Conservation (phyloP, 805 yeast genomes). For the Wickerhamomyces tratensis region DNA sequence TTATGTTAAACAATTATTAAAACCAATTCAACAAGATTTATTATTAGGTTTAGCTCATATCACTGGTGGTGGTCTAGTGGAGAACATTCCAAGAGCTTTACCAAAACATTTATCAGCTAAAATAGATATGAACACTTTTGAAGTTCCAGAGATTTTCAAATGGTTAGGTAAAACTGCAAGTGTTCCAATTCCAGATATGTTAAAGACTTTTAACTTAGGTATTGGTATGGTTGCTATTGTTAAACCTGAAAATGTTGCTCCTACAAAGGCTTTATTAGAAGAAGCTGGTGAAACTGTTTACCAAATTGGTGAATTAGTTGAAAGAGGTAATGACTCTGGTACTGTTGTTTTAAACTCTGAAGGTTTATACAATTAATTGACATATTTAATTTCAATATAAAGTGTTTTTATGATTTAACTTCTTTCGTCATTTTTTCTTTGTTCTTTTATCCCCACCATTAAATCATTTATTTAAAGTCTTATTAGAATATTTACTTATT, state of each 20-base stretch:
- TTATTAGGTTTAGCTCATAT: slow-evolving; percentile 90
- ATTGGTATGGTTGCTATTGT: slow-evolving; percentile 93
- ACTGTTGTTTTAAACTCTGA: slow-evolving; percentile 40
- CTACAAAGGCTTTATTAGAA: slow-evolving; percentile 41
- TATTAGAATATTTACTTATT: too few relatives aligned
- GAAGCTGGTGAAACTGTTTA: slow-evolving; percentile 70
- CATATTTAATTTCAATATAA: too few relatives aligned
- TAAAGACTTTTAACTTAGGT: slow-evolving; percentile 93
- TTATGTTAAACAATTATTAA: slow-evolving; percentile 84
- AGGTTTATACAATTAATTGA: slow-evolving; percentile 13
- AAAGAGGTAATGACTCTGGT: slow-evolving; percentile 34
- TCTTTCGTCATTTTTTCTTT: too few relatives aligned
- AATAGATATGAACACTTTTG: slow-evolving; percentile 75
- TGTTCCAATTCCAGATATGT: slow-evolving; percentile 75
- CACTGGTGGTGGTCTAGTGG: slow-evolving; percentile 97
- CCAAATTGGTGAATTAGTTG: slow-evolving; percentile 50
- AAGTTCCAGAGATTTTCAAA: slow-evolving; percentile 79
- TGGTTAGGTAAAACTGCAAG: slow-evolving; percentile 92
- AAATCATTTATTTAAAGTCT: too few relatives aligned
- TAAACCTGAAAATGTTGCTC: slow-evolving; percentile 51
- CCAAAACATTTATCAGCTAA: slow-evolving; percentile 74
- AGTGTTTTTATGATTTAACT: too few relatives aligned
- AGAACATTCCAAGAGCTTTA: slow-evolving; percentile 90
- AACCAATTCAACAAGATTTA: slow-evolving; percentile 56
- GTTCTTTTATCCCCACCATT: too few relatives aligned